Conservation (phyloP, 2,329 filamentous ascomycete genomes). For the Talaromyces marneffei region DNA sequence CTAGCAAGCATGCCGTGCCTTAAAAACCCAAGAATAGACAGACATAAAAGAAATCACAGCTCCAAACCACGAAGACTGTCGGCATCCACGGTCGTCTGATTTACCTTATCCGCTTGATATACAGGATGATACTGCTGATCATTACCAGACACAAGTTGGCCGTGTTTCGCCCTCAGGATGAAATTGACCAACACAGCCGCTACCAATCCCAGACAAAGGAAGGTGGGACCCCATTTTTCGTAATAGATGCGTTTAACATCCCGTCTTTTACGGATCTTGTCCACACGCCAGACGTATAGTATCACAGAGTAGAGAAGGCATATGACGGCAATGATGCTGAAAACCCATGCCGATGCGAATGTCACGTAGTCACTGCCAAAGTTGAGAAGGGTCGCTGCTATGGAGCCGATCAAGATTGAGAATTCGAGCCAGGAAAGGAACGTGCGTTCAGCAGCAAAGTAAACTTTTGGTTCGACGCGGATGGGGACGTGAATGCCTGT, state of each 20-base stretch:
- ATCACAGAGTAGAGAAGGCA: conserved; percentile 76
- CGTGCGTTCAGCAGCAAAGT: conserved; percentile 91
- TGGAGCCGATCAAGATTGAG: conserved; percentile 85
- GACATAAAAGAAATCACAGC: conserved; percentile 1
- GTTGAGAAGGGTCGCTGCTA: conserved; percentile 77
- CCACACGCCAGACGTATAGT: conserved; percentile 82
- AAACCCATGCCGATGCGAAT: conserved; percentile 66
- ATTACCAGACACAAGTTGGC: conserved; percentile 3
- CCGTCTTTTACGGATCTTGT: conserved; percentile 73
- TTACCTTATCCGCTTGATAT: not conserved
- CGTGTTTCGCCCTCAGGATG: conserved; percentile 63
- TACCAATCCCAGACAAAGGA: conserved; percentile 68
- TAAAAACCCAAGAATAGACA: not conserved
- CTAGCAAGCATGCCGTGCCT: not conserved
- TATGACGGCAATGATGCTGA: conserved; percentile 72
- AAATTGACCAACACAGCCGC: conserved; percentile 74
- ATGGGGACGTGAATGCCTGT: conserved; percentile 88
- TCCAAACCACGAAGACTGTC: not conserved
- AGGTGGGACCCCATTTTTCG: conserved; percentile 76
- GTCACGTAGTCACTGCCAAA: conserved; percentile 60
- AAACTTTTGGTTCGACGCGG: conserved; percentile 94
- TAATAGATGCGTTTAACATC: conserved; percentile 75
- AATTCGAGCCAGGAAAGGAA: conserved; percentile 98
- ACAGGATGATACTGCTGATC: not conserved
- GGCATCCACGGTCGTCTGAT: not conserved